A percentile compares a stretch with the other conserved stretches of the same genome.
These are phyloP conservation scores for Hibiscus tridactylites DNA, from an alignment of 345 rosid genomes.

Conservation along the genomic window DNA sequence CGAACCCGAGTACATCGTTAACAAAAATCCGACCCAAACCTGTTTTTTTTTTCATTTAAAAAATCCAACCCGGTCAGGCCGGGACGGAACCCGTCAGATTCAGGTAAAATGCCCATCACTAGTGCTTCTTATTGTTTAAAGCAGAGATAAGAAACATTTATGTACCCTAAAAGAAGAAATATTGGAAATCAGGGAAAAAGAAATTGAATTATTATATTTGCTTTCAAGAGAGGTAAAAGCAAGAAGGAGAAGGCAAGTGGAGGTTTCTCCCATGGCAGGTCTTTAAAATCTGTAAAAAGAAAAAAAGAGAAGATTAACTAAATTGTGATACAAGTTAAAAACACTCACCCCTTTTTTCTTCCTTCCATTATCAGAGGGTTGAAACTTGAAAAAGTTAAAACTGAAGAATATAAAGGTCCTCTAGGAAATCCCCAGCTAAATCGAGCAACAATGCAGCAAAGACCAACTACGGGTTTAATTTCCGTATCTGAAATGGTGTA, in stretches of 20 bases:
- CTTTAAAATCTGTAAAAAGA: background rate
- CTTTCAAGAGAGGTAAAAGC: background rate
- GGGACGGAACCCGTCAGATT: no score
- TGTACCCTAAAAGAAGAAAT: no score
- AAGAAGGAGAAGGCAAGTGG: background rate
- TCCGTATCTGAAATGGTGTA: slow-evolving; percentile 1
- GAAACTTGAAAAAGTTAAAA: no score
- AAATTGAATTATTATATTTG: no score
- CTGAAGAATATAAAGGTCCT: background rate
- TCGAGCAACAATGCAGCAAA: background rate
- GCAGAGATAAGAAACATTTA: no score
- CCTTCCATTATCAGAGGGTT: background rate
- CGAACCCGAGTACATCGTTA: no score
- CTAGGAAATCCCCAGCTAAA: background rate
- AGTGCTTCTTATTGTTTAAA: no score
- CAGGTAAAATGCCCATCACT: no score
- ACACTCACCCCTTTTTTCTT: background rate
- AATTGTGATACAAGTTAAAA: background rate
- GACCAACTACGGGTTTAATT: background rate
- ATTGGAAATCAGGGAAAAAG: no score
- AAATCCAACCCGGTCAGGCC: no score
- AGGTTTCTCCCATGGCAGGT: background rate
- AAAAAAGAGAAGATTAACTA: background rate
- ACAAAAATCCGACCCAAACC: no score
- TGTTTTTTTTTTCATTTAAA: no score